These are phyloP conservation scores for Ceratorhiza oryzae-sativae DNA, from an alignment of 1,284 basidiomycete genomes.

Conservation along the genomic window DNA sequence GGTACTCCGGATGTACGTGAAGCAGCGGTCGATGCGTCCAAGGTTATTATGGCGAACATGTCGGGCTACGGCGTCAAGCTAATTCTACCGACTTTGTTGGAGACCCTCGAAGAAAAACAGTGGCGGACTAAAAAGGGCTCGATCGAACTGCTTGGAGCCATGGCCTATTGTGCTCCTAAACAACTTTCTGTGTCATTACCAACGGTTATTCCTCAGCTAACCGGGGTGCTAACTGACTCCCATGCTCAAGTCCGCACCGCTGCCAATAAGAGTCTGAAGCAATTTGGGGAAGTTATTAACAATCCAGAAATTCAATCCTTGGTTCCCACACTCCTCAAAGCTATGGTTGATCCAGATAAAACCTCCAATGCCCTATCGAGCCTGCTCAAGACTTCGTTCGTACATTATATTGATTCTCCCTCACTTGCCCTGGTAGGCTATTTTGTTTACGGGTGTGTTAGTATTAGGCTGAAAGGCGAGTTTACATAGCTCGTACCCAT, in stretches of 20 bases:
- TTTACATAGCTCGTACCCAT: slow-evolving; percentile 85
- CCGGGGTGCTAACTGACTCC: slow-evolving; percentile 94
- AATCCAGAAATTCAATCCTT: slow-evolving; percentile 95
- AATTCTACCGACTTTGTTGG: slow-evolving; percentile 89
- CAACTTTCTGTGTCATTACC: slow-evolving; percentile 96
- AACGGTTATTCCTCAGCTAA: slow-evolving; percentile 94
- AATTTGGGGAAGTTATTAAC: slow-evolving; percentile 95
- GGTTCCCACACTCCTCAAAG: slow-evolving; percentile 92
- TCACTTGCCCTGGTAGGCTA: slow-evolving; percentile 87
- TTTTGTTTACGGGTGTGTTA: background rate
- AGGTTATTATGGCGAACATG: slow-evolving; percentile 94
- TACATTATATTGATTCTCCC: slow-evolving; percentile 98
- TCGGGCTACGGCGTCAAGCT: slow-evolving; percentile 96
- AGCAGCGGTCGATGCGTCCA: slow-evolving; percentile 91
- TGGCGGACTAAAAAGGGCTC: slow-evolving; percentile 99
- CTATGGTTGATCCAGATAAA: slow-evolving; percentile 94
- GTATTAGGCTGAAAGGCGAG: background rate
- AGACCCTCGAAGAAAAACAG: slow-evolving; percentile 96
- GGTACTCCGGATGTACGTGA: slow-evolving; percentile 88
- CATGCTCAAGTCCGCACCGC: slow-evolving; percentile 95
- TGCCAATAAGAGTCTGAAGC: slow-evolving; percentile 95
- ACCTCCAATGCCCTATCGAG: slow-evolving; percentile 84
- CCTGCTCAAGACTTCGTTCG: slow-evolving; percentile 93
- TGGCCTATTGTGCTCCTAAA: slow-evolving; percentile 97
- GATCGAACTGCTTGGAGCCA: slow-evolving; percentile 97